Evolutionary conservation across 306 rosid genomes (phyloP).

Genomic region (Medicago truncatula): DNA sequence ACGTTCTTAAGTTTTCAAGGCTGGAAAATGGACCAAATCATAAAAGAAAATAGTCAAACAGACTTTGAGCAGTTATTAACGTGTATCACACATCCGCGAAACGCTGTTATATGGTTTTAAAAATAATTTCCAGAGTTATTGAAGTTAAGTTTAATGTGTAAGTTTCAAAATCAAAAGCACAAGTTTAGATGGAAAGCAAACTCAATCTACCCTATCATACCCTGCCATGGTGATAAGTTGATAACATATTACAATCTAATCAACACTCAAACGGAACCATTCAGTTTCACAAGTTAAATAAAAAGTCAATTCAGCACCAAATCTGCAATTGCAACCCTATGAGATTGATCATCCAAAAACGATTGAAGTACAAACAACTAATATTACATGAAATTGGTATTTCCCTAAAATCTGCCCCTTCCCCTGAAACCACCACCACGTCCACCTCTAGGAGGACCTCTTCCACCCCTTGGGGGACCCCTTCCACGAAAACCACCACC

Average conservation of each 20-base stretch:
- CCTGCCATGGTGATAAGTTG: background rate
- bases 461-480: constrained; percentile 86
- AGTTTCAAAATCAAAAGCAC: background rate
- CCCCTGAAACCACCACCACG: constrained; percentile 92
- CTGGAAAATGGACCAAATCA: background rate
- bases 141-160: background rate
- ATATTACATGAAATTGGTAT: constrained; percentile 40
- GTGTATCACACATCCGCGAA: background rate
- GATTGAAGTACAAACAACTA: constrained; percentile 31
- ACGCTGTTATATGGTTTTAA: background rate
- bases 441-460: constrained; percentile 76
- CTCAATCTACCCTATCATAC: constrained; percentile 8
- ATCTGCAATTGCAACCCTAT: constrained; percentile 22
- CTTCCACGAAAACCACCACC: constrained; percentile 81
- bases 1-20: background rate
- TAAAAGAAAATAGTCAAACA: background rate
- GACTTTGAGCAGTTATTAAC: background rate
- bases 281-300: constrained; percentile 34
- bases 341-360: constrained; percentile 43
- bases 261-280: constrained; percentile 38
- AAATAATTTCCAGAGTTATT: background rate
- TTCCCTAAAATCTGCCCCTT: constrained; percentile 71
- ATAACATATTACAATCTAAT: background rate
- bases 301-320: constrained; percentile 35
- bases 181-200: constrained; percentile 1